Evolutionary conservation across 305 asterid genomes (phyloP), one percentile per base, ranked within the genome.

Genomic region (Stenogyne calaminthoides): DNA sequence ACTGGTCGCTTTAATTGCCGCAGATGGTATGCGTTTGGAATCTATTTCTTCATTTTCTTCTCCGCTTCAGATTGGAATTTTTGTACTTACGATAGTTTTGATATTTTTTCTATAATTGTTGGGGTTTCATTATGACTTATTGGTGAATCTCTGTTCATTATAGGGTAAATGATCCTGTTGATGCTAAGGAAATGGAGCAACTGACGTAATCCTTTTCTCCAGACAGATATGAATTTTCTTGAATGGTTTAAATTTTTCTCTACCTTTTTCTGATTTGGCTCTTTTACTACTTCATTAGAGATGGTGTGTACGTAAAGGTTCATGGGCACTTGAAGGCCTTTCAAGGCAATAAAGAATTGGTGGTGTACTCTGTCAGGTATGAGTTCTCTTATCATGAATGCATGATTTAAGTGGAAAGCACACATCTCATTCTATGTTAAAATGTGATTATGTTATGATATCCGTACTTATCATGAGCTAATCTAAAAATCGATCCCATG

Each of bases 291-390:
- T 65, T 69, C 8, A 39, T 63, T 75, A 93, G 97, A 72, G 64
- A 93, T 76, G 96, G 97, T 65, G 89, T 82, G 91, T 91, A 93
- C 63, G 91, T 93, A 60, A 86, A 76, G 72, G 94, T 93, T 77
- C 94, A 89, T 70, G 98, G 97, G 67, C 96, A 91, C 81, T 77
- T 89, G 86, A 93, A 89, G 86, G 94, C 88, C 64, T 88, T 93
- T 55, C 96, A 89, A 78, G 98, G 96, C 69, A 89, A 87, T 77
- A 89, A 73, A 69, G 88, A 89, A 67, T 62, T 93, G 84, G 77
- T 84, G 85, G 90, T 85, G 71, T 93, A 83, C 84, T 86, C 94
- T 44, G 87, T 89, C 80, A 85, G 98, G 98, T 89, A 85, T 39
- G 73, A 51, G 2, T 54, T 66, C 64, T 55, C 32, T 52, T 55